Base-by-base conservation (phyloP, 1,284 basidiomycete species). In the Leccinum pachyderme region DNA sequence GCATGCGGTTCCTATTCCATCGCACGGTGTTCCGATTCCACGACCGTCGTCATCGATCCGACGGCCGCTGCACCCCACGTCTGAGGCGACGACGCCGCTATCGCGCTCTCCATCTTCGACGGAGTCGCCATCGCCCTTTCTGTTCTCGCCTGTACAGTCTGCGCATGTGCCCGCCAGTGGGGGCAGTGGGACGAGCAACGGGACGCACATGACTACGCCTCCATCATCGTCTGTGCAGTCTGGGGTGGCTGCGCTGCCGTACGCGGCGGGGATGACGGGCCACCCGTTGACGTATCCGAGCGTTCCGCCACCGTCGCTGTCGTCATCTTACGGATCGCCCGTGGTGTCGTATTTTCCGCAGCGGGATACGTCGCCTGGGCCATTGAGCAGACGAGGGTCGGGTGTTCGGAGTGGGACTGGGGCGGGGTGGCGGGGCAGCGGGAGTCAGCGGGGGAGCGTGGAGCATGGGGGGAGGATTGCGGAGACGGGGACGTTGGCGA, bases 271-370 rank as follows among this genome's bases (percentile, higher is more conserved):
- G 41, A 6, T 62, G 5, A 64, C 70, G 24, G 61, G 62, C 27
- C 70, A 71, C 27, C 63, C 66, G 45, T 73, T 87, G 46, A 74
- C 83, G 5, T 87, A 88, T 66, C 88, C 75, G 2, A 84, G 81
- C 7, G 85, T 86, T 0, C 83, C 83, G 4, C 86, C 86, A 22
- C 84, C 86, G 6, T 86, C 84, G 2, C 68, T 87, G 22, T 84
- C 82, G 4, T 84, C 82, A 7, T 87, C 84, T 5, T 81, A 85
- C 58, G 86, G 86, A 18, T 86, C 83, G 12, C 85, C 83, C 7
- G 77, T 76, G 29, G 73, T 80, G 25, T 73, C 79, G 7, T 77
- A 75, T 62, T 74, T 80, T 54, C 72, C 75, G 7, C 72, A 73
- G 57, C 71, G 73, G 29, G 78, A 79, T 32, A 58, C 72, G 31